Evolutionary conservation across 202 grass and related monocot genomes (phyloP).

Genomic region (Schoenoplectus triqueter): DNA sequence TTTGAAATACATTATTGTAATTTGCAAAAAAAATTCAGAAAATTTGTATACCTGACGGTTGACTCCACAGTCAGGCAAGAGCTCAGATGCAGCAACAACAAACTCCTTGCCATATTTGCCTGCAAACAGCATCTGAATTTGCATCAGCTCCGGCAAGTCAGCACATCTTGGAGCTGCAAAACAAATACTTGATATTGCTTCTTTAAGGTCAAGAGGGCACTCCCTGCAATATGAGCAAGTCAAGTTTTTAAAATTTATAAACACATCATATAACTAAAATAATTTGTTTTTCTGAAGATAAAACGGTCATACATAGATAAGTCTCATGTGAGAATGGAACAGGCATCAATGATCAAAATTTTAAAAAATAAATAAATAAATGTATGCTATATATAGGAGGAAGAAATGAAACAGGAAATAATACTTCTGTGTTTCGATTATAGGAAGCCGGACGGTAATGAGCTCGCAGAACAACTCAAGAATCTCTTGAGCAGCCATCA

Average conservation of each 20-base stretch:
- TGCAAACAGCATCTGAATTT: constrained; percentile 90
- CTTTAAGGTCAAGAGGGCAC: constrained; percentile 98
- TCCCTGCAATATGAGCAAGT: constrained; percentile 58
- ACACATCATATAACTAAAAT: background rate
- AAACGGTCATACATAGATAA: no score
- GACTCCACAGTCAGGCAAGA: constrained; percentile 92
- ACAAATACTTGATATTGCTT: constrained; percentile 97
- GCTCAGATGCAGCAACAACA: constrained; percentile 71
- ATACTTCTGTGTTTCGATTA: constrained; percentile 92
- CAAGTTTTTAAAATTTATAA: background rate
- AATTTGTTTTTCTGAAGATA: background rate
- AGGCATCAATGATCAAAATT: no score
- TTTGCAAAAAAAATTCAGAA: background rate
- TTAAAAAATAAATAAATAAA: no score
- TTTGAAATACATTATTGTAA: background rate
- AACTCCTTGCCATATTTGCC: constrained; percentile 96
- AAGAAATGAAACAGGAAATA: background rate
- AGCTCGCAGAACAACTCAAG: constrained; percentile 97
- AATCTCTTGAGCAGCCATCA: constrained; percentile 99
- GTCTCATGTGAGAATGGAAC: no score
- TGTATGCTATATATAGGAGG: no score
- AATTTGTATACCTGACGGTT: constrained; percentile 76
- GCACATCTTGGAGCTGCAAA: constrained; percentile 96
- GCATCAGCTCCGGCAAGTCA: constrained; percentile 87
- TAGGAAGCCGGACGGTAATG: constrained; percentile 72